phyloP scores from a whole-genome alignment of 2,329 filamentous ascomycete genomes.

The Botryotinia narcissicola region DNA sequence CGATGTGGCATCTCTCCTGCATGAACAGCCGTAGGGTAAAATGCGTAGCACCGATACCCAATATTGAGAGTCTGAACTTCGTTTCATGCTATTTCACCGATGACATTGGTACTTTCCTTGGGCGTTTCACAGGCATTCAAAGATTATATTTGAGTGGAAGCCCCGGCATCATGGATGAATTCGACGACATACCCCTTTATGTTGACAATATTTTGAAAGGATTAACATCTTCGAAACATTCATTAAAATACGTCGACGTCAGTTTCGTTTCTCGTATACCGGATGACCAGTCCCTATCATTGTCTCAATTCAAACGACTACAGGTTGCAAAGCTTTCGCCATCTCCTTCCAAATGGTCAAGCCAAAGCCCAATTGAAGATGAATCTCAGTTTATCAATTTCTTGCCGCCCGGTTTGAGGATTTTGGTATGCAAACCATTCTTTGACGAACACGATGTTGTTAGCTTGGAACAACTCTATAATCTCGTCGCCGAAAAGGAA shows the following conservation, averaged over 20 bases:
- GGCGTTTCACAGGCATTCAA: background rate
- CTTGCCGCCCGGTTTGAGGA: background rate
- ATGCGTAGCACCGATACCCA: background rate
- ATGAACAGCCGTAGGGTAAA: no score
- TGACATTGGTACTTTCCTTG: background rate
- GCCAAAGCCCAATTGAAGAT: fast-evolving
- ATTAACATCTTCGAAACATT: background rate
- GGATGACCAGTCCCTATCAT: background rate
- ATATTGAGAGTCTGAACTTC: background rate
- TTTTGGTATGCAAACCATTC: background rate
- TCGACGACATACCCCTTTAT: no score
- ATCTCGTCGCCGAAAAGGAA: background rate
- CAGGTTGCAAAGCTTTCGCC: background rate
- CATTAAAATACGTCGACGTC: background rate
- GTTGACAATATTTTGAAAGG: background rate
- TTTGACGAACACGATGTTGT: background rate
- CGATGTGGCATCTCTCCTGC: background rate
- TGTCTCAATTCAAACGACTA: background rate
- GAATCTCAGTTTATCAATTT: background rate
- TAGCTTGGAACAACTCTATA: background rate
- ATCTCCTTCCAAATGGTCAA: background rate
- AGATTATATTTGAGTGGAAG: background rate
- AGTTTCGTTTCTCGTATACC: background rate
- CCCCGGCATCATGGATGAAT: no score
- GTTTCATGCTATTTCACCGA: fast-evolving